Evolutionary conservation across 1,284 basidiomycete genomes (phyloP), one percentile per base, ranked within the genome.

Genomic region (Boletus smithii): DNA sequence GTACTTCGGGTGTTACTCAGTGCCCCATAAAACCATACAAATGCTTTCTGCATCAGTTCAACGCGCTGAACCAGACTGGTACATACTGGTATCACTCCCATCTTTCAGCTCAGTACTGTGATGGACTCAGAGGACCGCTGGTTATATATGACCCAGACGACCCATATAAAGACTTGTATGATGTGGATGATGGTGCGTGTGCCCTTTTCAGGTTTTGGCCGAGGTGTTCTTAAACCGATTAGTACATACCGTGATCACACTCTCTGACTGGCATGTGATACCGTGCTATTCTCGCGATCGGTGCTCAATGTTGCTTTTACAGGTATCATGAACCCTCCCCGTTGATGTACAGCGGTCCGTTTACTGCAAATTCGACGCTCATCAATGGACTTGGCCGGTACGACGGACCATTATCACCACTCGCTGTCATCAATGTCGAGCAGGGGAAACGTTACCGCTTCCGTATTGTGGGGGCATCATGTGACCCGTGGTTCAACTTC

Each of bases 321-420:
- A 41, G 61, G 30, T 32, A 32, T 32, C 30, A 32, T 32, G 8
- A 14, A 8, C 13, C 30, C 30, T 32, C 30, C 7, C 13, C n/a
- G n/a, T n/a, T n/a, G n/a, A n/a, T n/a, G n/a, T n/a, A n/a, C n/a
- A n/a, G n/a, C n/a, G n/a, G n/a, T n/a, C n/a, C n/a, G n/a, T n/a
- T n/a, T n/a, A n/a, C n/a, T n/a, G n/a, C n/a, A n/a, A n/a, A n/a
- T n/a, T n/a, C n/a, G 20, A 20, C 20, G 4, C 20, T 20, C 20
- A 20, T 20, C 20, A 80, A 82, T 45, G 79, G 80, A 1, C 54
- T 50, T 10, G 74, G 75, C 6, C 66, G 71, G 24, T 80, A 65
- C 13, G 62, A 59, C 14, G 71, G 70, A 3, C 63, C 70, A 18
- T 14, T 51, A 7, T 33, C 43, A 22, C 54, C 63, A 3, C 56